Evolutionary conservation across 2,329 filamentous ascomycete genomes (phyloP), one percentile per base, ranked within the genome.

Genomic region (Boeremia exigua): DNA sequence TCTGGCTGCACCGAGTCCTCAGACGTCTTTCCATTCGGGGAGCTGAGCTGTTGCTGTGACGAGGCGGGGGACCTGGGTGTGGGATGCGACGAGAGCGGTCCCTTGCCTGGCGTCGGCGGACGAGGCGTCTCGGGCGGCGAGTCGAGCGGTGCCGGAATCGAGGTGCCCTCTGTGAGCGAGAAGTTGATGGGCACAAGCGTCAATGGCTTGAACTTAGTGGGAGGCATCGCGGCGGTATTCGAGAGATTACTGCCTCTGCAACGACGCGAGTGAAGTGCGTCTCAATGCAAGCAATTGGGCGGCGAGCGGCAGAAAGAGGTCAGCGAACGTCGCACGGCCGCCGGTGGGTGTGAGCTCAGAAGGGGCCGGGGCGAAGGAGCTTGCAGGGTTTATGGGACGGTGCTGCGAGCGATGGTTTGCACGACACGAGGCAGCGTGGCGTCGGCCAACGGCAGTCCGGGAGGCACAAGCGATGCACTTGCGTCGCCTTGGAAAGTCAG

Each of bases 111-210:
- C 36, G 74, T 76, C 9, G 74, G 74, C 15, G 73, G 74, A 29
- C 74, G 74, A 23, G 73, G 73, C 11, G 71, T 69, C 14, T 72
- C 66, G 48, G 75, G 75, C 40, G 75, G 75, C 37, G 74, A 75
- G 57, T 76, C 74, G 54, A 60, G 73, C 42, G 75, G 75, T 29
- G 75, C 74, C 33, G 75, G 76, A 60, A 77, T 77, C 49, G 71
- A 69, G 44, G 75, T 77, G 54, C 75, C 75, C 39, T 76, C 75
- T 32, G 75, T 78, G 50, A 77, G 71, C 40, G 75, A 77, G 69
- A 77, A 75, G 61, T 75, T 72, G 67, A 77, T 71, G 46, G 75
- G 75, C 32, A 66, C 63, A 29, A 75, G 65, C 44, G 72, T 74
- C 52, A 75, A 64, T 52, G 72, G 72, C 62, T 74, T 69, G 66